These are phyloP conservation scores for Verticillium dahliae DNA, from an alignment of 2,329 filamentous ascomycete genomes.

Conservation along the genomic window DNA sequence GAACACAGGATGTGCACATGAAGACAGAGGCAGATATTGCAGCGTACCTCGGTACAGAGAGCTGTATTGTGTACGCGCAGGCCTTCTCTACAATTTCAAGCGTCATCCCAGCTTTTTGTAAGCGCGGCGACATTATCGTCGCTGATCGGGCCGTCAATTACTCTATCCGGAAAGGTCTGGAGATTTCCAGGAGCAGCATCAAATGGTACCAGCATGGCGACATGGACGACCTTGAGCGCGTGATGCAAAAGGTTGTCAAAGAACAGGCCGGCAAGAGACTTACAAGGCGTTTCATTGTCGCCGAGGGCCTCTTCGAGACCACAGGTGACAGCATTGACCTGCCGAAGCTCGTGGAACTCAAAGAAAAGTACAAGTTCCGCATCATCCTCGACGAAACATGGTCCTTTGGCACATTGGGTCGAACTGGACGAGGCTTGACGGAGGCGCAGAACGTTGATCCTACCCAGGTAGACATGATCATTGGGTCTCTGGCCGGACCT, in stretches of 20 bases:
- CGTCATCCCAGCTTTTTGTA: conserved; percentile 94
- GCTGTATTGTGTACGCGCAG: conserved; percentile 92
- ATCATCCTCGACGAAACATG: conserved; percentile 96
- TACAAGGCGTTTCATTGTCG: conserved; percentile 91
- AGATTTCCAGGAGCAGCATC: conserved; percentile 86
- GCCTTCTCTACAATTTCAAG: conserved; percentile 95
- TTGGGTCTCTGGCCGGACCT: conserved; percentile 84
- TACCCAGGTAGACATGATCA: conserved; percentile 91
- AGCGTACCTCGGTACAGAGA: conserved; percentile 76
- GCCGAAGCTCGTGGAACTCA: conserved; percentile 86
- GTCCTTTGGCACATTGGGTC: conserved; percentile 91
- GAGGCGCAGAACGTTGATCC: conserved; percentile 96
- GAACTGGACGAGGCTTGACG: conserved; percentile 85
- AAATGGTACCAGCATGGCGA: conserved; percentile 95
- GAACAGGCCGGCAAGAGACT: conserved; percentile 85
- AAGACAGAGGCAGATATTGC: conserved; percentile 94
- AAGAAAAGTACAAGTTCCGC: conserved; percentile 95
- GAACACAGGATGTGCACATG: conserved; percentile 96
- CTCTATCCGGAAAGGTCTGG: conserved; percentile 87
- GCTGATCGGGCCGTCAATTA: conserved; percentile 92
- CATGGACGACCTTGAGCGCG: conserved; percentile 84
- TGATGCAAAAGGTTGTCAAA: conserved; percentile 77
- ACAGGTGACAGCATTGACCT: conserved; percentile 79
- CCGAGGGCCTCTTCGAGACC: conserved; percentile 89
- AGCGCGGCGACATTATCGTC: conserved; percentile 94